Percentiles rank a stretch among this genome's conserved stretches.
phyloP scores from a whole-genome alignment of 2,329 filamentous ascomycete species.

The Trichoderma sp. region DNA sequence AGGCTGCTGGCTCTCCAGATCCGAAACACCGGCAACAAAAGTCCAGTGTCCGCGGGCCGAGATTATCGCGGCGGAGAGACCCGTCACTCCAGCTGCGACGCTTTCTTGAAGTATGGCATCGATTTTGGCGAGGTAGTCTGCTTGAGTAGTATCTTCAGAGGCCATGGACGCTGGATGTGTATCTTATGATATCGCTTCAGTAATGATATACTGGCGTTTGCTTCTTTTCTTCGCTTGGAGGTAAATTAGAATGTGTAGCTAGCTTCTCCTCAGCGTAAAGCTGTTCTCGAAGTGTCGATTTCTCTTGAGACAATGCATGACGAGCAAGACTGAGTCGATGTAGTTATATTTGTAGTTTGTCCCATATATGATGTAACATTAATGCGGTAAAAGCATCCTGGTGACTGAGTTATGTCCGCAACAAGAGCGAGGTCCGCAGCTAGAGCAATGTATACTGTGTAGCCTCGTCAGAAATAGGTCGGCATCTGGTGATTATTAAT shows the following conservation, averaged over 20 bases:
- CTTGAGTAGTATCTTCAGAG: background rate
- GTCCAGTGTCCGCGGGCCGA: constrained; percentile 4
- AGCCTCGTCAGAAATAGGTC: background rate
- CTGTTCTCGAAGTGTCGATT: background rate
- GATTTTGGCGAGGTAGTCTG: background rate
- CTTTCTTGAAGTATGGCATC: constrained; percentile 8
- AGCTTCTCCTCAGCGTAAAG: background rate
- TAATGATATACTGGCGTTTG: background rate
- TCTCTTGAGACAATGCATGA: background rate
- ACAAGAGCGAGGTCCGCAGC: background rate
- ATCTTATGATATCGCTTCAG: background rate
- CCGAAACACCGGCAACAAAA: constrained; percentile 11
- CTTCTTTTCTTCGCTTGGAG: background rate
- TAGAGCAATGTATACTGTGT: background rate
- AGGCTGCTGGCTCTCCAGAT: background rate
- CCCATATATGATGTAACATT: background rate
- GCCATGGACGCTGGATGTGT: background rate
- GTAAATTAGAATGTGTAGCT: background rate
- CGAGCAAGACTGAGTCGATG: background rate
- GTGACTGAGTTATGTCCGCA: background rate
- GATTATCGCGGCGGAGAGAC: constrained; percentile 17
- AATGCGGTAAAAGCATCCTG: background rate
- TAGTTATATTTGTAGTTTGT: background rate
- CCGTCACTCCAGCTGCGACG: constrained; percentile 10
- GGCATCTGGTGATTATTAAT: background rate